Evolutionary conservation across 305 asterid genomes (phyloP), one percentile per base, ranked within the genome.

Genomic region (Withania somnifera): DNA sequence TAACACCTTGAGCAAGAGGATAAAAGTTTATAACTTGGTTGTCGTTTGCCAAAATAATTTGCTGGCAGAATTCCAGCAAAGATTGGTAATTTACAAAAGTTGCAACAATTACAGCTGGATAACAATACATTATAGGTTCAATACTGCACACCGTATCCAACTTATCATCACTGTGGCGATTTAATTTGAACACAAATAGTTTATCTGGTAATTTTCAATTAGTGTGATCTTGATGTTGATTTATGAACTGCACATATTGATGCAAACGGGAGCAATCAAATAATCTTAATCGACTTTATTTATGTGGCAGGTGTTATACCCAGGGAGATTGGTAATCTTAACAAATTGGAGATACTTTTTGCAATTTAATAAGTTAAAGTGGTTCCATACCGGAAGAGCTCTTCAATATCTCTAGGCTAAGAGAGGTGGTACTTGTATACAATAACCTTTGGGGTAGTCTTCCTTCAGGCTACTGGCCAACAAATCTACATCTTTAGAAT

Each of bases 111-210:
- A 17, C 34, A 67, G 7, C 54, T 47, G 26, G 6, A 0, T 2
- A 80, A 84, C 53, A 34, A 83, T 28, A 19, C 15, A 54, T 84
- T 0, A 47, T 26, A 22, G 89, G 87, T 28, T 42, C 26, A 40
- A 53, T 82, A 28, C 88, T 88, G 6, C 11, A 13, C n/a, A 83
- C 78, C 7, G 60, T 87, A 63, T 11, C 34, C 11, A 87, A 85
- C 36, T 20, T 45, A 47, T 83, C 86, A 2, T 8, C 58, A 20
- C 87, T 85, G 36, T 1, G 3, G 20, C 0, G 0, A 0, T 11
- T 82, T 17, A 63, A 22, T 66, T 66, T 66, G 4, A 36, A n/a
- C 5, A n/a, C 51, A 8, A 66, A 34, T 28, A n/a, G 11, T 4
- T 66, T 66, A 36, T n/a, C 30, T 9, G 51, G 76, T 64, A 17